Conservation (phyloP, 371 early-diverging fungal genomes). For the Mortierella sp. region DNA sequence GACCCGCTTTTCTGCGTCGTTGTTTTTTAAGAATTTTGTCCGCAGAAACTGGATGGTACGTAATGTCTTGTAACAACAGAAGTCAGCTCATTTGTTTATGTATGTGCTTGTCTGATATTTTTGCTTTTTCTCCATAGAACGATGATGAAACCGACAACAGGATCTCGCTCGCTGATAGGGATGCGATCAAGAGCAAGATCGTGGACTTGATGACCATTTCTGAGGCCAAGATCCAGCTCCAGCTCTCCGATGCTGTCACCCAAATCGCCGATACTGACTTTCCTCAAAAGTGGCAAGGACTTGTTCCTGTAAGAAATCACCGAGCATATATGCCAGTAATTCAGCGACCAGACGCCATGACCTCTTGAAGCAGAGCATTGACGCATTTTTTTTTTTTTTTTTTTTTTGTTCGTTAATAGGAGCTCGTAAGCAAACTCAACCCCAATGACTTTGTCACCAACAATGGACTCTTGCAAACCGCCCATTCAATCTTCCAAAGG, state of each 20-base stretch:
- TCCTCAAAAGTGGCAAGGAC: slow-evolving; percentile 87
- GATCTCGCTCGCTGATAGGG: slow-evolving; percentile 77
- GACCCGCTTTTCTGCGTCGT: slow-evolving; percentile 83
- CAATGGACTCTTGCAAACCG: slow-evolving; percentile 92
- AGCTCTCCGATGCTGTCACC: slow-evolving; percentile 91
- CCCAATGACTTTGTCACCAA: slow-evolving; percentile 83
- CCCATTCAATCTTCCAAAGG: slow-evolving; percentile 94
- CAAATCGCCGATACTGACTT: slow-evolving; percentile 94
- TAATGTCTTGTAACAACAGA: neutral
- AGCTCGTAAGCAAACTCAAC: slow-evolving; percentile 81
- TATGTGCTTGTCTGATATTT: neutral
- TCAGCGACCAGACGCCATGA: too few species aligned
- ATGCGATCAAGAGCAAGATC: slow-evolving; percentile 83
- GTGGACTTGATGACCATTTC: slow-evolving; percentile 88
- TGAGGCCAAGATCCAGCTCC: slow-evolving; percentile 85
- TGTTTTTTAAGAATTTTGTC: slow-evolving; percentile 96
- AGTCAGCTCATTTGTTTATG: neutral
- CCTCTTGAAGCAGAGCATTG: too few species aligned
- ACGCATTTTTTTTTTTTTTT: too few species aligned
- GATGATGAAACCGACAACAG: slow-evolving; percentile 64
- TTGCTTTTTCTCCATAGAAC: slow-evolving; percentile 3
- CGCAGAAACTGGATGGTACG: slow-evolving; percentile 90
- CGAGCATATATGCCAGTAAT: too few species aligned
- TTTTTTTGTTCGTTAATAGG: too few species aligned
- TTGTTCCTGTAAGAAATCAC: slow-evolving; percentile 85